phyloP scores from a whole-genome alignment of 352 stramenopile species.

The Phytophthora tentaculata region DNA sequence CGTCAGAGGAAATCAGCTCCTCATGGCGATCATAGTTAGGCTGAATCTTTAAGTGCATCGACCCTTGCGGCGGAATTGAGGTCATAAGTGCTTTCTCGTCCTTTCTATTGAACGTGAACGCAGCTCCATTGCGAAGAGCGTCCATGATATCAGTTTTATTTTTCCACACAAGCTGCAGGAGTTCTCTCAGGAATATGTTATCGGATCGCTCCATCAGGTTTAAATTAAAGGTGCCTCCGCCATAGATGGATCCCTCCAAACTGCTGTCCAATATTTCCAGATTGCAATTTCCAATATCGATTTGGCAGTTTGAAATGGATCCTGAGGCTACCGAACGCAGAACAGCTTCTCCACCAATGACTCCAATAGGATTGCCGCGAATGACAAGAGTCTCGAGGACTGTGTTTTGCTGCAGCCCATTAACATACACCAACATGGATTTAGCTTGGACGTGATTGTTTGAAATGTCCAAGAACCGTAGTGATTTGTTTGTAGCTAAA shows the following conservation, averaged over 20 bases:
- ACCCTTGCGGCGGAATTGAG: slow-evolving; percentile 44
- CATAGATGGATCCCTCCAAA: slow-evolving; percentile 53
- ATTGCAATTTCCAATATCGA: slow-evolving; percentile 74
- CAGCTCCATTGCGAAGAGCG: slow-evolving; percentile 45
- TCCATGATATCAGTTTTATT: slow-evolving; percentile 70
- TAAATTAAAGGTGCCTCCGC: slow-evolving; percentile 56
- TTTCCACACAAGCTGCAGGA: slow-evolving; percentile 60
- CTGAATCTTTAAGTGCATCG: slow-evolving; percentile 65
- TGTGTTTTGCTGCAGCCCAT: slow-evolving; percentile 64
- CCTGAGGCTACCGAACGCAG: slow-evolving; percentile 56
- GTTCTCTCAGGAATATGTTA: slow-evolving; percentile 56
- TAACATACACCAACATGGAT: slow-evolving; percentile 65
- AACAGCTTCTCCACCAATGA: slow-evolving; percentile 63
- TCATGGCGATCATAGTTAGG: slow-evolving; percentile 68
- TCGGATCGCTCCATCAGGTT: slow-evolving; percentile 61
- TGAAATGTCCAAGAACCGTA: slow-evolving; percentile 62
- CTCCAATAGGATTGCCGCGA: slow-evolving; percentile 75
- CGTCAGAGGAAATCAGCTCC: slow-evolving; percentile 47
- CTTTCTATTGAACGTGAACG: slow-evolving; percentile 60
- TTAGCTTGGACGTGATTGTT: slow-evolving; percentile 76
- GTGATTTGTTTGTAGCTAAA: slow-evolving; percentile 70
- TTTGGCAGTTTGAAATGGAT: slow-evolving; percentile 55
- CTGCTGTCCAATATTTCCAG: slow-evolving; percentile 62
- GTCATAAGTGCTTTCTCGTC: slow-evolving; percentile 61
- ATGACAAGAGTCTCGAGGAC: slow-evolving; percentile 58